Evolutionary conservation across 2,329 filamentous ascomycete species (phyloP).

Genomic region (Pyrenochaeta sp.): DNA sequence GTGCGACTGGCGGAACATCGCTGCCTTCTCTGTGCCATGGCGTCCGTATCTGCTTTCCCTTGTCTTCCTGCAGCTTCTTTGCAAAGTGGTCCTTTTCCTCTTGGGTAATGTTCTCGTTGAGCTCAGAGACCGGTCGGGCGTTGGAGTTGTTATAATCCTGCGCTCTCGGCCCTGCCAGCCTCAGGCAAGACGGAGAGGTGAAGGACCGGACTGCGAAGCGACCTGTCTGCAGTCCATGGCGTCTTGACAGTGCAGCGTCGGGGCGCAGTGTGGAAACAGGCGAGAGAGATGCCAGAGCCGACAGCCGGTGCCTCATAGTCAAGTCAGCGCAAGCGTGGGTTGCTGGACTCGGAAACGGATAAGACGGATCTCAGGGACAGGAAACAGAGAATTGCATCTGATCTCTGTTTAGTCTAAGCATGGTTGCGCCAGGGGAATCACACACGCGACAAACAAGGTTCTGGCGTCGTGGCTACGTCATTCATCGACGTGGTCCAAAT

Average conservation of each 20-base stretch:
- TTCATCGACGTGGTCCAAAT: constrained; percentile 15
- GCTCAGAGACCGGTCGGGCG: constrained; percentile 46
- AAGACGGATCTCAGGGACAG: constrained; percentile 10
- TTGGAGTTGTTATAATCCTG: constrained; percentile 42
- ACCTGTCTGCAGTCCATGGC: neutral
- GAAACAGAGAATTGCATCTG: constrained; percentile 3
- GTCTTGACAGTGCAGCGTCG: neutral
- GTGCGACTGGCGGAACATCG: constrained; percentile 63
- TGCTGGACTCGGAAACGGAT: constrained; percentile 15
- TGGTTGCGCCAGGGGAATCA: constrained; percentile 11
- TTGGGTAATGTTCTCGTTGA: constrained; percentile 54
- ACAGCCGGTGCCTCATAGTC: constrained; percentile 43
- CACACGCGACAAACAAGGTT: constrained; percentile 24
- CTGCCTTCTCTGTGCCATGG: constrained; percentile 72
- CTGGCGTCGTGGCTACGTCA: constrained; percentile 19
- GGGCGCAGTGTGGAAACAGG: constrained; percentile 5
- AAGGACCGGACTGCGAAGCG: constrained; percentile 16
- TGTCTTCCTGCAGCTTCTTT: constrained; percentile 53
- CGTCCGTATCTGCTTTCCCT: constrained; percentile 65
- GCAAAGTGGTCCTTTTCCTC: constrained; percentile 57
- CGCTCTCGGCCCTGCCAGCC: constrained; percentile 18
- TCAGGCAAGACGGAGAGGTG: constrained; percentile 9
- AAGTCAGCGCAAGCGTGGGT: constrained; percentile 5
- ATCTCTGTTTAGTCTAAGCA: no score
- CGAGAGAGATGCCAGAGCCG: constrained; percentile 21